Conservation (phyloP, 2,329 filamentous ascomycete species). For the Aspergillus sergii region DNA sequence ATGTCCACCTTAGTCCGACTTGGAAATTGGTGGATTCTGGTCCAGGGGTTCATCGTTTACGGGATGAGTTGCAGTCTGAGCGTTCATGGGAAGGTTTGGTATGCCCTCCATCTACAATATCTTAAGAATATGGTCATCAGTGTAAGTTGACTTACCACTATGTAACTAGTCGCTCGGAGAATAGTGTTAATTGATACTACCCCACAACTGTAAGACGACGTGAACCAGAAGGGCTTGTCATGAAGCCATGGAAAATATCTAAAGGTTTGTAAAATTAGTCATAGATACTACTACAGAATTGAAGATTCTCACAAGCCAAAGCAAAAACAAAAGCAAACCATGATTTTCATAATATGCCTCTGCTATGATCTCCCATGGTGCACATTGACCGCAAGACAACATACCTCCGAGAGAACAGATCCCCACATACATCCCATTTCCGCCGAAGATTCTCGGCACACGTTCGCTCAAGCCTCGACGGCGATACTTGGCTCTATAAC, state of each 20-base stretch:
- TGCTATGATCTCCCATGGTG: neutral
- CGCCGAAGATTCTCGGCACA: neutral
- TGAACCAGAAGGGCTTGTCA: neutral
- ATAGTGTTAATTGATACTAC: neutral
- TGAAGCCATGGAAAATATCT: neutral
- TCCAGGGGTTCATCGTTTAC: neutral
- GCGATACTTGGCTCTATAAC: neutral
- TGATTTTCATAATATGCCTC: neutral
- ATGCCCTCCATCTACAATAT: no score
- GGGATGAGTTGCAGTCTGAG: neutral
- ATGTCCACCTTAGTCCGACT: neutral
- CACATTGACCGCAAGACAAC: neutral
- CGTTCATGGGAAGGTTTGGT: neutral
- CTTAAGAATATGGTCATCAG: neutral
- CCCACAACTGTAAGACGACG: neutral
- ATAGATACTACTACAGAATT: neutral
- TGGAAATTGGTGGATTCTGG: neutral
- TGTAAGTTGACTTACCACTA: neutral
- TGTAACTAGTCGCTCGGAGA: neutral
- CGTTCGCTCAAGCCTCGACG: neutral
- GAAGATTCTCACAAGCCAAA: neutral
- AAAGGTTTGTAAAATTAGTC: neutral
- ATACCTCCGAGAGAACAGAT: neutral
- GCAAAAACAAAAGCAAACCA: neutral
- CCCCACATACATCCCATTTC: neutral